Conservation (phyloP, 1,284 basidiomycete species). For the Porodaedalea pini region DNA sequence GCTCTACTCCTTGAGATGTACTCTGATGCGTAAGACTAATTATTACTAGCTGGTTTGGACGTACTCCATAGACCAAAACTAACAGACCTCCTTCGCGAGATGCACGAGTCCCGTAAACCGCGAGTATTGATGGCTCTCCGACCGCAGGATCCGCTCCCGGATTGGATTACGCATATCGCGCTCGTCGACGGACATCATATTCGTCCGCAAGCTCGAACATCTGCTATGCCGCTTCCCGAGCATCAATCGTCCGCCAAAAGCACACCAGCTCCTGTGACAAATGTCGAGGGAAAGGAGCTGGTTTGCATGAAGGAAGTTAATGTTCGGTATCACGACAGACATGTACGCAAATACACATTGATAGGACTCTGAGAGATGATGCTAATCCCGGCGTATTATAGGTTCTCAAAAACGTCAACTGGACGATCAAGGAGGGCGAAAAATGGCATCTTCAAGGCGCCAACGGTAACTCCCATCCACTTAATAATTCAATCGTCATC, state of each 20-base stretch:
- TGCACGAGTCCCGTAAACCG: conserved; percentile 52
- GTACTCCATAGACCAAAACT: conserved; percentile 55
- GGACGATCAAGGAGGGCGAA: conserved; percentile 77
- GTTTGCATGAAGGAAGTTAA: conserved; percentile 64
- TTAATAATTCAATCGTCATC: background rate
- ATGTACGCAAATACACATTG: conserved; percentile 36
- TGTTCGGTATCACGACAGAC: conserved; percentile 67
- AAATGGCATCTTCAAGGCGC: conserved; percentile 85
- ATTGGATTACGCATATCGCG: conserved; percentile 78
- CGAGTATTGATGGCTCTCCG: conserved; percentile 79
- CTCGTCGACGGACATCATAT: conserved; percentile 52
- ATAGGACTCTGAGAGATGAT: conserved; percentile 4
- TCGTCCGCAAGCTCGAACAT: conserved; percentile 40
- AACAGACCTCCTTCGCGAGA: conserved; percentile 50
- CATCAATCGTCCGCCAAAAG: background rate
- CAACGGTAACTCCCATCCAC: conserved; percentile 57
- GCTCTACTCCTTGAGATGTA: conserved; percentile 22
- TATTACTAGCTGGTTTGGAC: conserved; percentile 69
- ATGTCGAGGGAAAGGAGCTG: conserved; percentile 37
- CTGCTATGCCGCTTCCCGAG: background rate
- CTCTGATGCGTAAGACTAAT: conserved; percentile 3
- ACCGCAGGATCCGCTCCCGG: conserved; percentile 76
- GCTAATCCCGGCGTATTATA: conserved; percentile 28
- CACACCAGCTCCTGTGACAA: background rate
- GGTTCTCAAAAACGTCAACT: conserved; percentile 74